Percentiles rank a stretch among this genome's conserved stretches.
Evolutionary conservation across 2,329 filamentous ascomycete genomes (phyloP).

Genomic region (Thielaviopsis musarum): DNA sequence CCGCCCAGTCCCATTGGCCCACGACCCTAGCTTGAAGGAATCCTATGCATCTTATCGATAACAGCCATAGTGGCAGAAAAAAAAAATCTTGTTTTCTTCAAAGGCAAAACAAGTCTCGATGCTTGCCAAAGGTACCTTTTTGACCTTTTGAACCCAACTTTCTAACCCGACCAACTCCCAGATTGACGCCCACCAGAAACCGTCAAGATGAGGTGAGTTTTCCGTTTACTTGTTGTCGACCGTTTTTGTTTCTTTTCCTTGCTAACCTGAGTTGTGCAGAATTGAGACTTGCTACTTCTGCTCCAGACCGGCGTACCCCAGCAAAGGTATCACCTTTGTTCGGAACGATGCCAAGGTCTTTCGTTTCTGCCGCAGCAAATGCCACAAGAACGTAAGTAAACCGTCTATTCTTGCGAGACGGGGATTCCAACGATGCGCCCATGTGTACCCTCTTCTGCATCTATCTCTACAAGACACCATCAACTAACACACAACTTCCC

Average conservation of each 20-base stretch:
- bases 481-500: too few species aligned
- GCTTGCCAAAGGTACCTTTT: not conserved
- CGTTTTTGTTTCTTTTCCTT: not conserved
- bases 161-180: not conserved
- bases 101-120: slow-evolving; percentile 1
- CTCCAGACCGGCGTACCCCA: slow-evolving; percentile 33
- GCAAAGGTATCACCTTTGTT: slow-evolving; percentile 38
- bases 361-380: slow-evolving; percentile 43
- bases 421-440: too few species aligned
- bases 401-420: not conserved
- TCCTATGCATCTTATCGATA: slow-evolving; percentile 9
- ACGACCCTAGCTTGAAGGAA: not conserved
- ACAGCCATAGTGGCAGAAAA: slow-evolving; percentile 1
- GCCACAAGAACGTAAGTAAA: slow-evolving; percentile 37
- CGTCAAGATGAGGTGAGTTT: slow-evolving; percentile 14
- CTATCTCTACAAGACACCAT: not conserved
- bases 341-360: slow-evolving; percentile 33
- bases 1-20: not conserved
- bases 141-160: not conserved
- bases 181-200: slow-evolving; percentile 2
- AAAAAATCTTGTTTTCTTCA: slow-evolving; percentile 12
- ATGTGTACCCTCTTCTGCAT: not conserved
- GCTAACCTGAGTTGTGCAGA: slow-evolving; percentile 16
- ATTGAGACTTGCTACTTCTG: slow-evolving; percentile 31
- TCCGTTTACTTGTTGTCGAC: not conserved